A percentile compares a stretch with the other conserved stretches of the same genome.
Evolutionary conservation across 176 grass and related monocot genomes (phyloP).

Genomic region (Carex cristatella): DNA sequence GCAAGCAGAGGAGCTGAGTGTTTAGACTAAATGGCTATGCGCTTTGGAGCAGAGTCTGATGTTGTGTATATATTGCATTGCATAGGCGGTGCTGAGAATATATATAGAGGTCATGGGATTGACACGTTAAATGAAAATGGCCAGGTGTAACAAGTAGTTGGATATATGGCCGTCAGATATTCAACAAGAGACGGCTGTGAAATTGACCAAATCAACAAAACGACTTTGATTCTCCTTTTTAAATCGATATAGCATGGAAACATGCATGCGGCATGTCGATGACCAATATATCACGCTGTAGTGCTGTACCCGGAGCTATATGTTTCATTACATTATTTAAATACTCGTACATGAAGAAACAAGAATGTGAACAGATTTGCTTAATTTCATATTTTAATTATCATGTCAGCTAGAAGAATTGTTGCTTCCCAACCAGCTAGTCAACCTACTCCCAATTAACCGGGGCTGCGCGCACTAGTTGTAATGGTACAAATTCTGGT

Average conservation of each 20-base stretch:
- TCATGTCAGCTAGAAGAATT: too few species aligned
- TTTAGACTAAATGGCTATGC: not conserved
- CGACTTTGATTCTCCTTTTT: not conserved
- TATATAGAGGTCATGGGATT: not conserved
- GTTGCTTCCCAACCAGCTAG: too few species aligned
- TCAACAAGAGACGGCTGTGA: not conserved
- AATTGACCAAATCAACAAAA: not conserved
- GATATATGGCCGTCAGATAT: not conserved
- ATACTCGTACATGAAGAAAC: too few species aligned
- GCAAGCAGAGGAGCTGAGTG: conserved; percentile 25
- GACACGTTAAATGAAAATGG: not conserved
- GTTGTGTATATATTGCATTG: conserved; percentile 10
- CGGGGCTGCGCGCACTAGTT: too few species aligned
- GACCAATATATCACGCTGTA: too few species aligned
- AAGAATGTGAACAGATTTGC: too few species aligned
- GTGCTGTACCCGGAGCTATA: too few species aligned
- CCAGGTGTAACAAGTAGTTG: not conserved
- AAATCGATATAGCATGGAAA: not conserved
- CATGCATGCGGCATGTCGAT: not conserved
- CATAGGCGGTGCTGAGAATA: not conserved
- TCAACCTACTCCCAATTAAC: too few species aligned
- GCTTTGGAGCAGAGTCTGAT: not conserved
- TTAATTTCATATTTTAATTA: too few species aligned
- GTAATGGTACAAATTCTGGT: too few species aligned
- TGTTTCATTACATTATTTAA: too few species aligned